Conservation (phyloP, 1,284 basidiomycete genomes). For the Rugosomyces carneus region DNA sequence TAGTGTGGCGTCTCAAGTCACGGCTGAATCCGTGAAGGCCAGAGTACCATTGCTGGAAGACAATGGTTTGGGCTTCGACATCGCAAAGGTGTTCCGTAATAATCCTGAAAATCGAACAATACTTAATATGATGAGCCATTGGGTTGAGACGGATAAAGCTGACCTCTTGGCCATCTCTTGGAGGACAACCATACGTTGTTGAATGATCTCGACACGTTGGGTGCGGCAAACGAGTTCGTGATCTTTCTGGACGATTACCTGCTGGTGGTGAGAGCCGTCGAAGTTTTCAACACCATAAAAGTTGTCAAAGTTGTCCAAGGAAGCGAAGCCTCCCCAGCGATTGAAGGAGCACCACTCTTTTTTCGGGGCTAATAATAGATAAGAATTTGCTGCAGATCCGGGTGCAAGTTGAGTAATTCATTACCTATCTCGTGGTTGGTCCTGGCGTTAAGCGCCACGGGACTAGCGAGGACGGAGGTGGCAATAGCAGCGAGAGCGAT, state of each 20-base stretch:
- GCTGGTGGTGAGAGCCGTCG: constrained; percentile 27
- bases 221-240: constrained; percentile 34
- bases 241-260: constrained; percentile 26
- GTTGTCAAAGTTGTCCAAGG: constrained; percentile 32
- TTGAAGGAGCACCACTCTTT: no score
- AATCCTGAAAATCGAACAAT: constrained; percentile 22
- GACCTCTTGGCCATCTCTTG: constrained; percentile 39
- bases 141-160: neutral
- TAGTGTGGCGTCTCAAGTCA: constrained; percentile 30
- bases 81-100: constrained; percentile 34
- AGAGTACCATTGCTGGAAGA: constrained; percentile 31
- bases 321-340: constrained; percentile 31
- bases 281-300: constrained; percentile 37
- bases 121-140: neutral
- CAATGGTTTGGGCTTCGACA: constrained; percentile 33
- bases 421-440: no score
- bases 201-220: constrained; percentile 30
- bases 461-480: constrained; percentile 19
- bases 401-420: no score
- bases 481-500: constrained; percentile 23
- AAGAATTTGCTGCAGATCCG: no score
- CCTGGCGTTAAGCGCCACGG: constrained; percentile 14
- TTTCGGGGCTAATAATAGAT: no score
- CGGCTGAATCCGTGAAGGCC: constrained; percentile 29
- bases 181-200: constrained; percentile 35